These are phyloP conservation scores for Fusarium sp. DNA, from an alignment of 2,329 filamentous ascomycete species.

Conservation along the genomic window DNA sequence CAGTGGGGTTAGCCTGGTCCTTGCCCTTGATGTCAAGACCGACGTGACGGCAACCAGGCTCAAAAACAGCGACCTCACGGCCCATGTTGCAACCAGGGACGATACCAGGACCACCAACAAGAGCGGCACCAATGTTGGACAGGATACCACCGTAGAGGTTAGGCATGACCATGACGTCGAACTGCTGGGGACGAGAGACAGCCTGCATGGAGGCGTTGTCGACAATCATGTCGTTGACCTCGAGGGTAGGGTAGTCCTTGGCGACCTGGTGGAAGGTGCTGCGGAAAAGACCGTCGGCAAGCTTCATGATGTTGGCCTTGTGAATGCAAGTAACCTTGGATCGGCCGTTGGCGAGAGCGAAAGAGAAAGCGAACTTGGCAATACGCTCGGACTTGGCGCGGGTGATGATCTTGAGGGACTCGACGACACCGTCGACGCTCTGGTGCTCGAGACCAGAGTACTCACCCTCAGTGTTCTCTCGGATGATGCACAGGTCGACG, in stretches of 20 bases:
- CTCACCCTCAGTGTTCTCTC: constrained; percentile 99
- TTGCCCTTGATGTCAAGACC: constrained; percentile 99
- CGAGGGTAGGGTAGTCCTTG: constrained; percentile 93
- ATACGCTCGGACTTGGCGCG: constrained; percentile 99
- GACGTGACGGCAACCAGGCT: constrained; percentile 98
- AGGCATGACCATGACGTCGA: constrained; percentile 99
- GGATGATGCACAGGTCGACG: constrained; percentile 98
- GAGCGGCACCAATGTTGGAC: constrained; percentile 97
- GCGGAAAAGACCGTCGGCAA: constrained; percentile 98
- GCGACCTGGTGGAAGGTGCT: constrained; percentile 94
- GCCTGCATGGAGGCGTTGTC: constrained; percentile 99
- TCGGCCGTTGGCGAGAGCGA: constrained; percentile 97
- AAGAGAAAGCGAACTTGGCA: constrained; percentile 97
- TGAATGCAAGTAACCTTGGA: constrained; percentile 99
- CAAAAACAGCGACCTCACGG: constrained; percentile 96
- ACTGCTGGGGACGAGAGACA: constrained; percentile 94
- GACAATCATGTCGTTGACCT: constrained; percentile 99
- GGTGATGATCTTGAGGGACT: constrained; percentile 99
- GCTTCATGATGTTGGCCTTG: constrained; percentile 99
- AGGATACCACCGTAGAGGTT: constrained; percentile 99
- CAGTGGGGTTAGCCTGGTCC: constrained; percentile 98
- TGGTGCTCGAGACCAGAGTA: constrained; percentile 99
- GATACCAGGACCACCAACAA: constrained; percentile 95
- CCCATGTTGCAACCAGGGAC: constrained; percentile 99
- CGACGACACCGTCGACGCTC: constrained; percentile 93